These are phyloP conservation scores for Crithidia thermophila DNA, from an alignment of 208 protist genomes.

Conservation along the genomic window DNA sequence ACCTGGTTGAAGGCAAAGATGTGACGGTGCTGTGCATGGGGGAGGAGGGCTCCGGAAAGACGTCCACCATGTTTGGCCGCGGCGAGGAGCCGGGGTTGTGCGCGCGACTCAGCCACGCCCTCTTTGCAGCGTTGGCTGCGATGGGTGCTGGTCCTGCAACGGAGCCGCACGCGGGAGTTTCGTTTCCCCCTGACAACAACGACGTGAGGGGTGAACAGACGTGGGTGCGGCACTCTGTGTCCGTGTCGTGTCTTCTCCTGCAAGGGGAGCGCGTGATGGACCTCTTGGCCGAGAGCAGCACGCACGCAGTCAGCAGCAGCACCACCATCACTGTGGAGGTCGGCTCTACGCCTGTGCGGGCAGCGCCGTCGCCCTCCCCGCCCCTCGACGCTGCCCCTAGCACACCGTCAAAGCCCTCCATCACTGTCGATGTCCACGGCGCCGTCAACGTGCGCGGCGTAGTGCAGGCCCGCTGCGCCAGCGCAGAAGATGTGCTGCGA, in stretches of 20 bases:
- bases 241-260: slow-evolving; percentile 17
- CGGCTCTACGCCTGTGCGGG: not conserved
- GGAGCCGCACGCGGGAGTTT: no score
- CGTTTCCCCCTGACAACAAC: no score
- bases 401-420: slow-evolving; percentile 36
- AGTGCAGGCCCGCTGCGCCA: not conserved
- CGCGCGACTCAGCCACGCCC: slow-evolving; percentile 6
- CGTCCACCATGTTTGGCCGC: slow-evolving; percentile 77
- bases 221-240: not conserved
- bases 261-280: slow-evolving; percentile 25
- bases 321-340: not conserved
- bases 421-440: slow-evolving; percentile 27
- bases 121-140: slow-evolving; percentile 7
- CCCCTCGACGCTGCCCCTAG: slow-evolving; percentile 7
- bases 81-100: slow-evolving; percentile 19
- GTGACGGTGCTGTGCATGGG: slow-evolving; percentile 84
- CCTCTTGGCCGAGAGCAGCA: slow-evolving; percentile 13
- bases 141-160: not conserved
- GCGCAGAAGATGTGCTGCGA: slow-evolving; percentile 4
- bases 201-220: no score
- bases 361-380: not conserved
- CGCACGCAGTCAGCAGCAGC: not conserved
- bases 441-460: slow-evolving; percentile 15
- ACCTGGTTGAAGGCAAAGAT: slow-evolving; percentile 39
- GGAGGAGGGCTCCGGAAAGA: slow-evolving; percentile 77